Evolutionary conservation across 495 filamentous ascomycete genomes (phyloP), one percentile per base, ranked within the genome.

Genomic region (Chlorociboria aeruginascens): DNA sequence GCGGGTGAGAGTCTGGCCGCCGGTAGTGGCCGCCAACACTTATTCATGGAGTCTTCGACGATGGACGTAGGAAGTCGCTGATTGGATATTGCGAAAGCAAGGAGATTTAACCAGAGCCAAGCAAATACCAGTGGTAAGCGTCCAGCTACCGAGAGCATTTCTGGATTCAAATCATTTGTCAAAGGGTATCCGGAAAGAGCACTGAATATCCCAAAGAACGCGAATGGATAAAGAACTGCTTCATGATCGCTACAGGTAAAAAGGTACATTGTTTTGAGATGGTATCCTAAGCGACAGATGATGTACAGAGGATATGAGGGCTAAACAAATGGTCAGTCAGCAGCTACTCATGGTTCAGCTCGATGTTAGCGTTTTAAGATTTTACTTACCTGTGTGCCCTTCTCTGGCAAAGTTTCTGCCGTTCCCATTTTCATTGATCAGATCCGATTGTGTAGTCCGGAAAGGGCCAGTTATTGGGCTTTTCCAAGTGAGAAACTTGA

Each of bases 21-120:
- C 0, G 72, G 74, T 3, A 82, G 61, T 0, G 73, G 70, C 1
- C 77, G 66, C 73, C 75, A 80, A 3, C 72, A 70, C 57, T 81
- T 82, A 62, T 82, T 82, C 52, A 74, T 50, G 0, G 33, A 10
- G 48, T 79, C 76, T 56, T 79, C 76, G 0, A 53, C 39, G n/a
- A 74, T 53, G 3, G 73, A 72, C 14, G 60, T 49, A 0, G 64
- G 62, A 10, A 53, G 61, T 7, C 71, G 65, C 50, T 79, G 74
- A 57, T 79, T 79, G 31, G 63, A 59, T 20, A 77, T 52, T 46
- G 61, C 58, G 56, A 70, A 69, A 38, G 65, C 45, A 17, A 76
- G 52, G 16, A 73, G 46, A 50, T 68, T 60, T 10, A 40, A 41
- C 62, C 61, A 64, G 46, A 47, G 54, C 41, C 56, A 66, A 8